A percentile compares a stretch with the other conserved stretches of the same genome.
These are phyloP conservation scores for Vishniacozyma victoriae DNA, from an alignment of 768 basidiomycete genomes.

Conservation along the genomic window DNA sequence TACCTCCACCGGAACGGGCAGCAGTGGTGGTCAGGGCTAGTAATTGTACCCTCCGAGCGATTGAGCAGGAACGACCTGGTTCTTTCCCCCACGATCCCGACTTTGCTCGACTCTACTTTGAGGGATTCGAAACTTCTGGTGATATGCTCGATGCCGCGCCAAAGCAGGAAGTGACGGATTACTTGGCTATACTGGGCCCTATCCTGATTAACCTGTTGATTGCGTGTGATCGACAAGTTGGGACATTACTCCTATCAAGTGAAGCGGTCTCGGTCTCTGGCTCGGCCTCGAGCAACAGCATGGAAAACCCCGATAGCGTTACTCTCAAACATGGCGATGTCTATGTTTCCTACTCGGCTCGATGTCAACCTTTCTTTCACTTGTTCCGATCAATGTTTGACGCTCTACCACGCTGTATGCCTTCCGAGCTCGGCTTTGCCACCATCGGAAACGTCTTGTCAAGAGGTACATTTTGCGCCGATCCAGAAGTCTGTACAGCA, in stretches of 20 bases:
- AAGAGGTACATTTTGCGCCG: slow-evolving; percentile 75
- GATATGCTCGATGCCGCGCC: slow-evolving; percentile 54
- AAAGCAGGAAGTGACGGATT: slow-evolving; percentile 65
- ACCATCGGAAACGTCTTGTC: slow-evolving; percentile 73
- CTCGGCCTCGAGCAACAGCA: slow-evolving; percentile 55
- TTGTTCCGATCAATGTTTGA: slow-evolving; percentile 72
- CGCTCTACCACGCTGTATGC: slow-evolving; percentile 75
- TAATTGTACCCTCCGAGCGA: slow-evolving; percentile 61
- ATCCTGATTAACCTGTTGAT: slow-evolving; percentile 58
- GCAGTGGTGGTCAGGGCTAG: slow-evolving; percentile 71
- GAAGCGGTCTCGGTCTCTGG: slow-evolving; percentile 64
- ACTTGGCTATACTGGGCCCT: slow-evolving; percentile 61
- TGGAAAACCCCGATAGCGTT: slow-evolving; percentile 58
- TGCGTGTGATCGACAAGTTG: slow-evolving; percentile 60
- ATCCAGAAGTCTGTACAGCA: slow-evolving; percentile 65
- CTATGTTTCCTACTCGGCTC: slow-evolving; percentile 58
- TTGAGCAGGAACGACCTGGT: slow-evolving; percentile 69
- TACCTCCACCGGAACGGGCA: slow-evolving; percentile 58
- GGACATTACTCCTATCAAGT: slow-evolving; percentile 66
- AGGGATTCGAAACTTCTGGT: slow-evolving; percentile 58
- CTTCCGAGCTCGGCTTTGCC: slow-evolving; percentile 53
- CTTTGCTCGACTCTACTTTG: slow-evolving; percentile 58
- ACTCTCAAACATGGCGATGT: slow-evolving; percentile 58
- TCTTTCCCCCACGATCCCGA: slow-evolving; percentile 73
- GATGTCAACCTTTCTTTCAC: slow-evolving; percentile 59